Conservation (phyloP, 1,284 basidiomycete species). For the Tilletia horrida region DNA sequence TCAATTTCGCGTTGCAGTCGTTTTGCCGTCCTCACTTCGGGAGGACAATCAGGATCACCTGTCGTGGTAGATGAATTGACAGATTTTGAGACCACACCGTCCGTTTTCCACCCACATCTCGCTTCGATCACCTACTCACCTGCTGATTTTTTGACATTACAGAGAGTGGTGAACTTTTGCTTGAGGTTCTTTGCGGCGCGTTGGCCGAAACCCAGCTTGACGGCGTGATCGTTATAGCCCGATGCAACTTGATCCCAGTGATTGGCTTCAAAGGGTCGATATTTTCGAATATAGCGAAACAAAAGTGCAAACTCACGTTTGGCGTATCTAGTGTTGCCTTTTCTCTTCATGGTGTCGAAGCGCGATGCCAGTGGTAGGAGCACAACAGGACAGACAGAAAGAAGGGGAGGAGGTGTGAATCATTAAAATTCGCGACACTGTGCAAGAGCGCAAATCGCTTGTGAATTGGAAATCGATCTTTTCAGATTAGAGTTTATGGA, state of each 20-base stretch:
- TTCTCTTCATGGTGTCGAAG: too few species aligned
- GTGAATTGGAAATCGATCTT: too few species aligned
- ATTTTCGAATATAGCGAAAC: background rate
- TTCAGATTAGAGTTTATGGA: too few species aligned
- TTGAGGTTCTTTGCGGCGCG: background rate
- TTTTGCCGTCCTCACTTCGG: background rate
- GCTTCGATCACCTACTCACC: background rate
- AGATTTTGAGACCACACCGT: background rate
- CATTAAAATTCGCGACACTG: too few species aligned
- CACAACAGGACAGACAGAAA: too few species aligned
- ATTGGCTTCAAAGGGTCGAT: conserved; percentile 2
- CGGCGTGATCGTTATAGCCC: background rate
- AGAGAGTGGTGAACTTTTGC: background rate
- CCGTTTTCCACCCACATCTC: background rate
- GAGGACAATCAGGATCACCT: background rate
- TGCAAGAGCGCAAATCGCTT: too few species aligned
- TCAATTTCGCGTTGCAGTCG: background rate
- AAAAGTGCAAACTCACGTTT: background rate
- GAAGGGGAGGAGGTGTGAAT: too few species aligned
- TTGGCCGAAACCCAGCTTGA: background rate
- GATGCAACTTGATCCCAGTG: background rate
- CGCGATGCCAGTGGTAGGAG: too few species aligned
- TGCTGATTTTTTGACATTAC: background rate
- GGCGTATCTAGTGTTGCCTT: too few species aligned
- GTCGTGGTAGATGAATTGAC: background rate